phyloP scores from a whole-genome alignment of 306 rosid species.

The Ochetophila trinervis region DNA sequence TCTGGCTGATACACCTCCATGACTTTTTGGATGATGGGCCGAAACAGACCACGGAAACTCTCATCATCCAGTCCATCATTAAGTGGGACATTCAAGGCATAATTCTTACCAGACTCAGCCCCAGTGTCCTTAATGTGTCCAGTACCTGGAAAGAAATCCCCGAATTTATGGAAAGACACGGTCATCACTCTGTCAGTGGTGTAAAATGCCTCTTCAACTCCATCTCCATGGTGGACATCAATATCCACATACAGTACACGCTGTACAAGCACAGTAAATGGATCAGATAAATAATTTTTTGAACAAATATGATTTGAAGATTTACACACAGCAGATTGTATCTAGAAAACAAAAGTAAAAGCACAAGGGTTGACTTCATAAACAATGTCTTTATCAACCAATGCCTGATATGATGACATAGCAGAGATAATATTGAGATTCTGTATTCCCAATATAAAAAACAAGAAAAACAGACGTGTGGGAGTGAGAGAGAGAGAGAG shows the following conservation, averaged over 20 bases:
- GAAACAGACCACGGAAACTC: constrained; percentile 66
- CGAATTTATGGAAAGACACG: constrained; percentile 81
- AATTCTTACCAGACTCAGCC: constrained; percentile 66
- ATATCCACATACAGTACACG: constrained; percentile 83
- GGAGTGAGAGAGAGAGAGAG: no score
- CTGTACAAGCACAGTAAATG: constrained; percentile 38
- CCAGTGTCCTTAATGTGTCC: constrained; percentile 79
- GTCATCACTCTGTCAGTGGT: constrained; percentile 95
- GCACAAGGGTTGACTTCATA: no score
- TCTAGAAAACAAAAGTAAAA: no score
- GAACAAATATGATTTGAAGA: not conserved
- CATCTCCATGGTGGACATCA: constrained; percentile 94
- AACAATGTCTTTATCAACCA: no score
- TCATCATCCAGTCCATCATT: constrained; percentile 88
- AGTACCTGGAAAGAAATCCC: constrained; percentile 90
- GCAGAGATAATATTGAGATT: no score
- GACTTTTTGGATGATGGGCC: constrained; percentile 68
- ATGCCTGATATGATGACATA: no score
- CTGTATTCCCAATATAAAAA: no score
- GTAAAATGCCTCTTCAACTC: constrained; percentile 98
- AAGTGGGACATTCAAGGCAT: constrained; percentile 78
- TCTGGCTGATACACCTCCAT: constrained; percentile 85
- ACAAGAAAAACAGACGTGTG: no score
- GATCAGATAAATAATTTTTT: not conserved
- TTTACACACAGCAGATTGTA: not conserved